phyloP scores from a whole-genome alignment of 768 basidiomycete species.

The Phlegmacium glaucopus region DNA sequence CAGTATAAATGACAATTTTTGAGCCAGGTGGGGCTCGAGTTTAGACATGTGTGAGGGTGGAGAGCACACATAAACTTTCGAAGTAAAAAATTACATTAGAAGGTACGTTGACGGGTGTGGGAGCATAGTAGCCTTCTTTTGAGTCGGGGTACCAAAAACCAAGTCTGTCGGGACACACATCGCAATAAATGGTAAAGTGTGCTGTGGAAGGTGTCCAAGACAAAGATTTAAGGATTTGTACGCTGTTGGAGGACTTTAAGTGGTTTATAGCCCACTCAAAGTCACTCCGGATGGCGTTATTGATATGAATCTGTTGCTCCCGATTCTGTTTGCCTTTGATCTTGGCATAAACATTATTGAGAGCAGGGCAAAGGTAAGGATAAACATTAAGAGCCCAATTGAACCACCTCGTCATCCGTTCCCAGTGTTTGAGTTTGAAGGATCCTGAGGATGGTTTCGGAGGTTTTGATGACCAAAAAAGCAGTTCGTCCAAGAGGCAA shows the following conservation, averaged over 20 bases:
- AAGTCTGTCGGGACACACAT: slow-evolving; percentile 17
- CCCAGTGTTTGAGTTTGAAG: slow-evolving; percentile 15
- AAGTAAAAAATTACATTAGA: slow-evolving; percentile 16
- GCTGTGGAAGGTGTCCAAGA: slow-evolving; percentile 7
- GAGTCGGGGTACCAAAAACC: slow-evolving; percentile 21
- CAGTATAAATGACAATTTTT: too few relatives aligned
- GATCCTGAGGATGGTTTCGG: not conserved
- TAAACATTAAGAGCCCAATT: slow-evolving; percentile 35
- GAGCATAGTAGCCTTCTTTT: slow-evolving; percentile 9
- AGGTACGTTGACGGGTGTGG: not conserved
- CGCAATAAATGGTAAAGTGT: slow-evolving; percentile 11
- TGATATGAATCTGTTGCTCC: slow-evolving; percentile 22
- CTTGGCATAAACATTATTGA: not conserved
- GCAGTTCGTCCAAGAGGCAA: not conserved
- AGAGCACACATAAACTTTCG: slow-evolving; percentile 19
- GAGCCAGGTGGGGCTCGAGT: too few relatives aligned
- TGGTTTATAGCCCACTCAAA: slow-evolving; percentile 26
- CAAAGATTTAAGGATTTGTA: slow-evolving; percentile 15
- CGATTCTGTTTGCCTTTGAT: not conserved
- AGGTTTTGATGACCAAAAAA: not conserved
- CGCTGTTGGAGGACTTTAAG: slow-evolving; percentile 10
- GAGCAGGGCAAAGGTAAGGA: slow-evolving; percentile 24
- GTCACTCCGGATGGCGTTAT: slow-evolving; percentile 18
- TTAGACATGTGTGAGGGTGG: not conserved
- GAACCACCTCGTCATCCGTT: slow-evolving; percentile 25